Evolutionary conservation across 176 grass and related monocot genomes (phyloP).

Genomic region (Elymus sibiricus): DNA sequence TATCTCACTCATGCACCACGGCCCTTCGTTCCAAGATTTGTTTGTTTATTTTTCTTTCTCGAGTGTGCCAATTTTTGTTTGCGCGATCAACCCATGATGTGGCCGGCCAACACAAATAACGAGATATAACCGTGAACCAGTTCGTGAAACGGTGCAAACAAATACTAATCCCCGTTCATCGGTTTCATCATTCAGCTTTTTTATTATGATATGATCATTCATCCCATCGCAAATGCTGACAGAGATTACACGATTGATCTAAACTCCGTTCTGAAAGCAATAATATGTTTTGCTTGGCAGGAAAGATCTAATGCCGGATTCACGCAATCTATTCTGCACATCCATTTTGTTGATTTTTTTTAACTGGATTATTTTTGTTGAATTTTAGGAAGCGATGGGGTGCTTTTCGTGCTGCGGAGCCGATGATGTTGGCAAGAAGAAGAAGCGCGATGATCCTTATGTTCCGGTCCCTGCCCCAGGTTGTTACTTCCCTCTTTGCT

Average conservation of each 20-base stretch:
- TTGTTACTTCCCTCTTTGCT: not conserved
- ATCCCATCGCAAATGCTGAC: not conserved
- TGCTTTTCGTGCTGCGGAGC: conserved; percentile 48
- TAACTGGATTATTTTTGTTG: not conserved
- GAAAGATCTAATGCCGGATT: not conserved
- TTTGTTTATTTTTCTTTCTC: not conserved
- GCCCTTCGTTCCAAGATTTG: not conserved
- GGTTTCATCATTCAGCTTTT: not conserved
- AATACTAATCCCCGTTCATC: not conserved
- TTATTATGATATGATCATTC: not conserved
- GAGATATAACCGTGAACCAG: not conserved
- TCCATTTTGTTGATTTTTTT: not conserved
- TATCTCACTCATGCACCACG: not conserved
- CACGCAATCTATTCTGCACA: not conserved
- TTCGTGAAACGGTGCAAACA: not conserved
- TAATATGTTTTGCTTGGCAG: not conserved
- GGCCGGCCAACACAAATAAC: not conserved
- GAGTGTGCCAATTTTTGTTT: not conserved
- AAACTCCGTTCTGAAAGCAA: not conserved
- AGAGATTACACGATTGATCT: not conserved
- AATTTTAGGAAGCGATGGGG: conserved; percentile 26
- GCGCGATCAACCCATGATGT: conserved; percentile 5
- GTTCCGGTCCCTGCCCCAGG: conserved; percentile 27
- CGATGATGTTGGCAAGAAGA: conserved; percentile 38
- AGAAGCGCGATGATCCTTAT: conserved; percentile 43